phyloP scores from a whole-genome alignment of 352 stramenopile species.

The Phytophthora brassicae region DNA sequence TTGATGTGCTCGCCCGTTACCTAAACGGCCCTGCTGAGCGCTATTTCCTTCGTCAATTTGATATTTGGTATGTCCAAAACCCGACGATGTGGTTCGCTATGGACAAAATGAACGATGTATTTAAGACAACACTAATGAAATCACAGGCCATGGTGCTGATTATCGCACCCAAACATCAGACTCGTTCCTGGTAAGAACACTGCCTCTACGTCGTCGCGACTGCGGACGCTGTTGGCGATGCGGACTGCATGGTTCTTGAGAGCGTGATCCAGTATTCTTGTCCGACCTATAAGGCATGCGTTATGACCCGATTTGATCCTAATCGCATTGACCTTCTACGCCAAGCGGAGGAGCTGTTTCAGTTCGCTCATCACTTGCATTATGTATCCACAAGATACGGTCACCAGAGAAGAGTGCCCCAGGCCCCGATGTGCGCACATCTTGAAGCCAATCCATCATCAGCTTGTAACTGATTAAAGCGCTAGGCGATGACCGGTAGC shows the following conservation, averaged over 20 bases:
- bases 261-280: constrained; percentile 12
- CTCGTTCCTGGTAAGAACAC: constrained; percentile 5
- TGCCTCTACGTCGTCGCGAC: not conserved
- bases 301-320: constrained; percentile 2
- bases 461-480: too few relatives aligned
- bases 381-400: too few relatives aligned
- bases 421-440: too few relatives aligned
- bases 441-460: too few relatives aligned
- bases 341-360: constrained; percentile 12
- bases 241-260: constrained; percentile 5
- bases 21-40: not conserved
- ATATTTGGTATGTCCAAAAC: constrained; percentile 8
- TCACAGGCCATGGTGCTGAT: not conserved
- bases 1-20: not conserved
- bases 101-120: constrained; percentile 6
- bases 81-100: constrained; percentile 13
- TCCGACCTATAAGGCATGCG: not conserved
- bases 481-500: too few relatives aligned
- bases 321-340: not conserved
- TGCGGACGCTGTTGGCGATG: not conserved
- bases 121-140: not conserved
- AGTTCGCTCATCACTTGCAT: constrained; percentile 1
- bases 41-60: not conserved
- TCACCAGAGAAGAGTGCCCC: too few relatives aligned
- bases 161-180: not conserved